Evolutionary conservation across 495 filamentous ascomycete species (phyloP).

Genomic region (Neurospora sp.): DNA sequence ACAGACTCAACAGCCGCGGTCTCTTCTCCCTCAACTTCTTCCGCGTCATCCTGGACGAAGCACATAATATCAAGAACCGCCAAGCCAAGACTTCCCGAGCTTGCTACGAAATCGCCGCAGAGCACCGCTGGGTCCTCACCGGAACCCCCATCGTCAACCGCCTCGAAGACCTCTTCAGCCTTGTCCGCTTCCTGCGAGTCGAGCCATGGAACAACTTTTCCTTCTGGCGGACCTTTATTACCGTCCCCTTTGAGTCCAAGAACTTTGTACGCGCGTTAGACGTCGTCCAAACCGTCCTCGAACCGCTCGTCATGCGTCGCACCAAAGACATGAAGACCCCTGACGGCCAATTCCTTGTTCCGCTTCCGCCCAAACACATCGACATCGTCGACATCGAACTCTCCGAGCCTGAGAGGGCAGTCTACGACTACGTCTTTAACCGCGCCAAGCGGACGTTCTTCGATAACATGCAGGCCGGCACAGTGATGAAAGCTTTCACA

Average conservation of each 20-base stretch:
- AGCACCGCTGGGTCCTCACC: constrained; percentile 87
- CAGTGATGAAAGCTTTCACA: constrained; percentile 85
- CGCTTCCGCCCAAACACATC: constrained; percentile 70
- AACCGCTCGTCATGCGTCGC: constrained; percentile 86
- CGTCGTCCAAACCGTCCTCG: constrained; percentile 92
- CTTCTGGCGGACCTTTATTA: constrained; percentile 98
- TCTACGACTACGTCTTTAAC: constrained; percentile 82
- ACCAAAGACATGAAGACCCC: constrained; percentile 99
- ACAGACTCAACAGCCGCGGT: constrained; percentile 53
- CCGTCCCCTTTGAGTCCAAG: constrained; percentile 88
- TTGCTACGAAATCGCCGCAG: constrained; percentile 77
- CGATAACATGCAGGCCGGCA: constrained; percentile 80
- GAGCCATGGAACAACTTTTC: constrained; percentile 98
- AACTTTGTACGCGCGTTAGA: constrained; percentile 88
- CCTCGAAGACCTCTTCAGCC: constrained; percentile 90
- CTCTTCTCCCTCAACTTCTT: constrained; percentile 90
- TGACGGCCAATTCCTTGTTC: constrained; percentile 73
- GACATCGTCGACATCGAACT: constrained; percentile 80
- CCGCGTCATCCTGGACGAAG: constrained; percentile 90
- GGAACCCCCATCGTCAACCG: constrained; percentile 96
- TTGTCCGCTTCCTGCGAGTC: constrained; percentile 83
- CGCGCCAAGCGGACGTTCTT: constrained; percentile 75
- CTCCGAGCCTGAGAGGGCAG: constrained; percentile 70
- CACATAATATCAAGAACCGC: constrained; percentile 87
- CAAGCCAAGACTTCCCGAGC: constrained; percentile 82